phyloP scores from a whole-genome alignment of 768 basidiomycete genomes.

The Cyclocybe cylindracea region DNA sequence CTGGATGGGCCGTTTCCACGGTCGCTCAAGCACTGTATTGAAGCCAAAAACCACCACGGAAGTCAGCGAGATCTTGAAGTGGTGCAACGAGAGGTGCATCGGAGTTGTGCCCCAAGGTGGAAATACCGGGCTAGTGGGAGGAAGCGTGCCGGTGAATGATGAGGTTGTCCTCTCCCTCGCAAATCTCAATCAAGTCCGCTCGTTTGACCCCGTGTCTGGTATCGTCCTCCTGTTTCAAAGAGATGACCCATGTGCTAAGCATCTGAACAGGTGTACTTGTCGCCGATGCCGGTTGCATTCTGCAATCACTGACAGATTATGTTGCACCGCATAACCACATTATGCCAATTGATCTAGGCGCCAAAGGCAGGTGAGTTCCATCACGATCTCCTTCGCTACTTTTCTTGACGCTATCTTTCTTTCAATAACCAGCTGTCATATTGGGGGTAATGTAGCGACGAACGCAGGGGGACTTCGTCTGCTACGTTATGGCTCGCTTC shows the following conservation, averaged over 20 bases:
- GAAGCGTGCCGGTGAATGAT: constrained; percentile 84
- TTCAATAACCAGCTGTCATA: constrained; percentile 73
- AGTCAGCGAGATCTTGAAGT: constrained; percentile 85
- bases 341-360: constrained; percentile 94
- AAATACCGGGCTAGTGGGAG: constrained; percentile 97
- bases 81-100: constrained; percentile 79
- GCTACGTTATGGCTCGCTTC: constrained; percentile 91
- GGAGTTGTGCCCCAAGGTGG: constrained; percentile 98
- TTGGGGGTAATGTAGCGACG: constrained; percentile 95
- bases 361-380: constrained; percentile 81
- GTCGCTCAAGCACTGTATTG: constrained; percentile 81
- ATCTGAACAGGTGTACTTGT: constrained; percentile 72
- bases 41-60: constrained; percentile 87
- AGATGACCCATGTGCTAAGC: constrained; percentile 5
- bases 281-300: constrained; percentile 92
- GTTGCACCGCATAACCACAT: constrained; percentile 88
- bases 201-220: constrained; percentile 83
- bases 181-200: constrained; percentile 80
- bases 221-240: constrained; percentile 14
- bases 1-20: constrained; percentile 96
- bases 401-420: constrained; percentile 5
- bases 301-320: constrained; percentile 85
- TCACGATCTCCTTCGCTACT: not conserved
- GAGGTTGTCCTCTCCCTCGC: constrained; percentile 86
- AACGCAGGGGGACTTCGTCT: constrained; percentile 97